Base-by-base conservation (phyloP, 441 rosid species). In the Erodium chrysanthum region DNA sequence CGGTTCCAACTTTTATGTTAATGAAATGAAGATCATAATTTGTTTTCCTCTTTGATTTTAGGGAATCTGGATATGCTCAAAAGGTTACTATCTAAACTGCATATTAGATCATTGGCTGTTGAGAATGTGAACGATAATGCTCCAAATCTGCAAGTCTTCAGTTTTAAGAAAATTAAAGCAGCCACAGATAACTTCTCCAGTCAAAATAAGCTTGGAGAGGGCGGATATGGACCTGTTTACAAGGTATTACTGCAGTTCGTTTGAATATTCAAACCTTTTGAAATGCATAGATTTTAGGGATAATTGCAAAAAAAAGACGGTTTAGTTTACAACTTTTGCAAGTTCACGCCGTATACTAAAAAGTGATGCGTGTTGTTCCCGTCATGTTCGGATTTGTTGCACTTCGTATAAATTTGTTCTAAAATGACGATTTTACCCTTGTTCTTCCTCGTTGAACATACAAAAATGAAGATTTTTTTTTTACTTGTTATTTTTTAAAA, bases 141-240 rank as follows among this genome's bases (percentile, higher is more conserved):
- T 62, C 70, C 81, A 21, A 70, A 20, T 71, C 73, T 72, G 69
- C 83, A 67, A 63, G 75, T 62, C n/a, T 80, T 81, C 65, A 73
- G 65, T 67, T 77, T 70, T 67, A 61, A 67, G 3, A 46, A 15
- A 21, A 71, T 82, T 61, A 61, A 48, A 72, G 70, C 35, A 0
- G 78, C 78, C 17, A 74, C 80, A 17, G 21, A 74, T 31, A 74
- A 76, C 63, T 79, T 79, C 42, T 76, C 80, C 7, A 64, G 29
- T 18, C 74, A 40, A 46, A 77, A 77, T 20, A 77, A 73, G 70
- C 77, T 77, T 54, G 80, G 83, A 50, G 69, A 72, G 48, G 83
- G 82, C 21, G 82, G 78, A 40, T 79, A 44, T 68, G 82, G 79
- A 35, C 78, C 82, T 1, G 82, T 79, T n/a, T 79, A 75, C 64